Base-by-base conservation (phyloP, 306 rosid species). In the Hippophae rhamnoides region DNA sequence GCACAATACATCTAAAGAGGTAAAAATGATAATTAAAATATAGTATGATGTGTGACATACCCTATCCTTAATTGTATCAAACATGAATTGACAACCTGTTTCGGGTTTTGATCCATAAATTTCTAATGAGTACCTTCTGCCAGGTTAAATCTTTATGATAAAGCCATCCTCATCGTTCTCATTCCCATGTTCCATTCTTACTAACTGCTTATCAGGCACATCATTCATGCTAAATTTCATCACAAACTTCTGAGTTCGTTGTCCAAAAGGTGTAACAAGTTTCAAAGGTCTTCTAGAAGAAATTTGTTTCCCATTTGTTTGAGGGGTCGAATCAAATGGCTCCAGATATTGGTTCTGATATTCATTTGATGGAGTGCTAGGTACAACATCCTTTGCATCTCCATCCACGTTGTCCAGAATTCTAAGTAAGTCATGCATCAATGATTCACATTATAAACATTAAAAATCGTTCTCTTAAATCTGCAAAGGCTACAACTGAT, bases 61-160 rank as follows among this genome's bases (percentile, higher is more conserved):
- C 93, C 79, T 81, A 61, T 87, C 93, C 66, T 86, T 89, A 48
- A 44, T 74, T 74, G 80, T 76, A 65, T 87, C 93, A 65, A 81
- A 76, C 98, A 92, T 83, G 80, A 87, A 92, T 73, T 89, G 78
- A 71, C 93, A 87, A 62, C 81, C 84, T 41, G 76, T 69, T 74
- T 73, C 81, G 50, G 85, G 93, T 60, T 77, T 88, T 69, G 89
- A 85, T 70, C 73, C 76, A 66, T 76, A 84, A 60, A 85, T 70
- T 66, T 61, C 58, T 80, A 87, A 73, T 49, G 89, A 87, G 69
- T 96, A 92, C 68, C 69, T 73, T 66, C 67, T 60, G n/a, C 77
- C 86, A 13, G 83, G 84, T 54, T 55, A 71, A 72, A 87, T 78
- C 84, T 79, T 87, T 66, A 75, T 78, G 41, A 87, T 70, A 70